Evolutionary conservation across 306 rosid species (phyloP), one percentile per base, ranked within the genome.

Genomic region (Crotalaria pallida): DNA sequence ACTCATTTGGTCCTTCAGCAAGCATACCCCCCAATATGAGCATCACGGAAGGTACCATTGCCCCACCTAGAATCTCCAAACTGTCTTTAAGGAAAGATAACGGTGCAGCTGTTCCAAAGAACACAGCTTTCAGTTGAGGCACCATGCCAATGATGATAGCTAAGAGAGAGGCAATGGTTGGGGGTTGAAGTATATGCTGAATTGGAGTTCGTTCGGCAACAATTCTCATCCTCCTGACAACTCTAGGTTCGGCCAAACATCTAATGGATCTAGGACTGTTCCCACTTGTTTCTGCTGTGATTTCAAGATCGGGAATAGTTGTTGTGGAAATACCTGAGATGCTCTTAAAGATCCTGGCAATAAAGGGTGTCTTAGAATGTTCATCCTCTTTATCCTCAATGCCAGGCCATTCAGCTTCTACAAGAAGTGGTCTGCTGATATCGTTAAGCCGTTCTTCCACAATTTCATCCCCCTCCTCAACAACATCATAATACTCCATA

Each of bases 361-460:
- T 88, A 47, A 82, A 89, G 62, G 96, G 91, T 27, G 87, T 79
- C 84, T 89, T 89, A 61, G 88, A 92, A 79, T 88, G 91, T 65
- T 85, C 96, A 10, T 96, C 89, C 81, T 81, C 98, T 71, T 89
- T 89, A 57, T 89, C 91, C 79, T 89, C 96, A 41, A 92, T 89
- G n/a, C 92, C 96, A 1, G 96, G 98, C 98, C 98, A 92, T 71
- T 92, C 98, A 26, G 98, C 98, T 83, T 92, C 98, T 4, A 89
- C 91, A 70, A 92, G 96, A 4, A 92, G 84, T 10, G 96, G 92
- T 57, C 88, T 86, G 68, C 98, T 84, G 8, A 80, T 48, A 80
- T 86, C 84, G n/a, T 83, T 81, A 7, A 62, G 65, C 4, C 1
- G 44, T 7, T 61, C 19, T 80, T 84, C 91, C 74, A 69, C 80